Evolutionary conservation across 2,329 filamentous ascomycete species (phyloP), one percentile per base, ranked within the genome.

Genomic region (Magnaporthiopsis rhizophila): DNA sequence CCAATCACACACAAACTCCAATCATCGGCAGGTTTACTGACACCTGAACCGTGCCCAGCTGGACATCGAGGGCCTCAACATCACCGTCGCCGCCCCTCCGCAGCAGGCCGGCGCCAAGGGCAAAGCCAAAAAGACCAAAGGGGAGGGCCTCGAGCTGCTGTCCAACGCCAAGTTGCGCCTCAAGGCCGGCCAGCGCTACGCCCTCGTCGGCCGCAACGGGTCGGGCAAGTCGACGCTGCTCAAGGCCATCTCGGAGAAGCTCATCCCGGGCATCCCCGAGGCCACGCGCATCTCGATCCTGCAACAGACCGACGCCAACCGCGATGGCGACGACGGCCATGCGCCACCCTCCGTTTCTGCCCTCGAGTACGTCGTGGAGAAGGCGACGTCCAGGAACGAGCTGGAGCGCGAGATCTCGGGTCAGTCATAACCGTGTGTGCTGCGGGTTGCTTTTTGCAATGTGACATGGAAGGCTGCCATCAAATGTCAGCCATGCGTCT

Each of bases 181-280:
- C 3, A 90, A 94, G 68, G 84, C 87, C 62, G 88, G 89, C 0
- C 81, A 86, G 59, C 83, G 89, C 66, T 96, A 96, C 79, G 91
- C 90, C 0, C 79, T 96, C 1, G 80, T 94, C 26, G 92, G 91
- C 0, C 83, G 90, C 8, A 96, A 96, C 75, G 91, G 91, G 0
- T 89, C 87, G 2, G 92, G 91, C 7, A 96, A 96, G 72, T 93
- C 90, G 4, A 94, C 91, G 69, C 80, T 92, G 45, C 89, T 96
- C 21, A 90, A 91, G 0, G 91, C 90, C 0, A 87, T 92, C 50
- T 85, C 88, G 0, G 83, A 88, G 68, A 62, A 91, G 70, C 80
- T 92, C 45, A 89, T 96, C 21, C 90, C 91, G 0, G 91, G 90
- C 0, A 87, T 92, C 56, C 86, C 88, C 0, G 83, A 88, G 68